Conservation (phyloP, 371 early-diverging fungal species). For the Apophysomyces elegans region DNA sequence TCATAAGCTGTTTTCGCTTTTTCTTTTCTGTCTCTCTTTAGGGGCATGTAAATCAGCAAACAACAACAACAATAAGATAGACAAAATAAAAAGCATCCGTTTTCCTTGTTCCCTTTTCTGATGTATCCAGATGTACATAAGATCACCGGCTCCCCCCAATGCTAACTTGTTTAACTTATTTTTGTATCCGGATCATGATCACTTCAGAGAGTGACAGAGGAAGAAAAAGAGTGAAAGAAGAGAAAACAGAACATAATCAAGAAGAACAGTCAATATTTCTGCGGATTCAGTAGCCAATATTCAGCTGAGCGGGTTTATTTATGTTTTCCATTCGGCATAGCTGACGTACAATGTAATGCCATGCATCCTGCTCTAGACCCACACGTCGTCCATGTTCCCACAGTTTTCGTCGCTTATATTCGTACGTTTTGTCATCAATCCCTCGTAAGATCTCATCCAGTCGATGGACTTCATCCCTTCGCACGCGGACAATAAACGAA, state of each 20-base stretch:
- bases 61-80: background rate
- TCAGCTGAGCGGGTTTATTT: slow-evolving; percentile 41
- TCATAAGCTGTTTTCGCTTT: background rate
- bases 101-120: too few relatives aligned
- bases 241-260: background rate
- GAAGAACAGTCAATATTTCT: too few relatives aligned
- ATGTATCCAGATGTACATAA: background rate
- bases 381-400: slow-evolving; percentile 59
- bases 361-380: slow-evolving; percentile 54
- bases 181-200: too few relatives aligned
- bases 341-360: slow-evolving; percentile 60
- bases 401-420: slow-evolving; percentile 44
- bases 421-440: slow-evolving; percentile 53
- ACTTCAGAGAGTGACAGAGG: background rate
- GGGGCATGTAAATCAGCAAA: slow-evolving; percentile 14
- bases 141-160: too few relatives aligned
- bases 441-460: slow-evolving; percentile 50
- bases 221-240: too few relatives aligned
- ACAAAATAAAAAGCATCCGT: background rate
- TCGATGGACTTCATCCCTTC: slow-evolving; percentile 56
- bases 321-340: slow-evolving; percentile 50
- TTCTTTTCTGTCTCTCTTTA: background rate
- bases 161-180: too few relatives aligned
- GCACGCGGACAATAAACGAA: slow-evolving; percentile 50
- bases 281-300: slow-evolving; percentile 39